Base-by-base conservation (phyloP, 139 green algal genomes). In the Auxenochlorella protothecoides region DNA sequence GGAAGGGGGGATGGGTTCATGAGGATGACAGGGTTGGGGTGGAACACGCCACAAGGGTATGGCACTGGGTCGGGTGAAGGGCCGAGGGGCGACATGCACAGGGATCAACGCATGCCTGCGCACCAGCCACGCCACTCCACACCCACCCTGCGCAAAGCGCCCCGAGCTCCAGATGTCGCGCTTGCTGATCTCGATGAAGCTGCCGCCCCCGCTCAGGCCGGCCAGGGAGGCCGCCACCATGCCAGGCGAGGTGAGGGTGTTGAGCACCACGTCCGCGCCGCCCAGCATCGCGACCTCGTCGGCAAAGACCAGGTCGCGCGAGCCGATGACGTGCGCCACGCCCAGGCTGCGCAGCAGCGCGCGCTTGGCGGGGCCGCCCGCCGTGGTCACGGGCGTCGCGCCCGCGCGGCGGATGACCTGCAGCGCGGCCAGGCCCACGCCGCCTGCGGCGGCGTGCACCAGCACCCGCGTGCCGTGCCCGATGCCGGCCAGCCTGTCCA, bases 101-200 rank as follows among this genome's bases (percentile, higher is more conserved):
- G 27, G 27, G 27, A 44, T 44, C 27, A 44, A 44, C 27, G 27
- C 27, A 44, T 44, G 27, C 27, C 27, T 2, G 27, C 27, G 27
- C 27, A 44, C 27, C 27, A 44, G 27, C 27, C 27, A 44, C 27
- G 27, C 27, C 27, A 44, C 27, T 1, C 27, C 27, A 44, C 27
- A 44, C 27, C 27, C 27, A 44, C 10, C 85, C 61, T 87, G 79
- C 16, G 72, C 67, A 6, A 90, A 74, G 15, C 86, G 78, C 2
- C 70, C 73, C 0, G 77, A 62, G 55, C 76, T 85, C 88, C 88
- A 96, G 66, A 97, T 92, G 84, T 94, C 91, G 54, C 91, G 79
- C 85, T 97, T 97, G 74, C 85, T 87, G 74, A 97, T 95, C 78
- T 97, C 91, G 54, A 92, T 82, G 70, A 93, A 80, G 0, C 73